Base-by-base conservation (phyloP, 2,329 filamentous ascomycete genomes). In the Coniochaeta ligniaria region DNA sequence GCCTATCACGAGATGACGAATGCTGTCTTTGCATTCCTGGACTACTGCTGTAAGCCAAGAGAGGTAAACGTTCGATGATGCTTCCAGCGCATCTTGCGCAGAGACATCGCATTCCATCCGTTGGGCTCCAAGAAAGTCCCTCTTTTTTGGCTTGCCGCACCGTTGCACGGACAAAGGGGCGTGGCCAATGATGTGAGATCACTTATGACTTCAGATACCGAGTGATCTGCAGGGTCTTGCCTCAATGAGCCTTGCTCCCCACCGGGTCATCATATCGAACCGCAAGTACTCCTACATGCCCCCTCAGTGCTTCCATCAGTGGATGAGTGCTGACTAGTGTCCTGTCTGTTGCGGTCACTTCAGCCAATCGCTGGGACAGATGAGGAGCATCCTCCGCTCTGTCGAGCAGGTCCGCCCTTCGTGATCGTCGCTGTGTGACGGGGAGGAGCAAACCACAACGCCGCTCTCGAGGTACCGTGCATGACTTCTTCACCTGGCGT, bases 151-250 rank as follows among this genome's bases (percentile, higher is more conserved):
- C 17, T 22, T 36, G 31, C 35, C n/a, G 54, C n/a, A 20, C 31
- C 35, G 54, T 36, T 22, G 28, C 22, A 28, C 31, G 31, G 22
- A 57, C 54, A 57, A 57, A 57, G 54, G 31, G 31, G 22, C 38
- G 54, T 57, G 54, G 54, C 54, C 54, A 57, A 57, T 57, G 35
- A 57, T 38, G 22, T 36, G 52, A 36, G n/a, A 24, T 57, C 54
- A 57, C n/a, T 22, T 20, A 38, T 35, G n/a, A 57, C 28, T 28
- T 26, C 47, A 52, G 47, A 17, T 31, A 52, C 14, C 24, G 14
- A 17, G 24, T 11, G 54, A 57, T 57, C 54, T 35, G 54, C 54
- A 57, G 54, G 54, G 54, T 57, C 54, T 24, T 57, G 6, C 54
- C 33, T 57, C 35, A 38, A 20, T 35, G n/a, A 17, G 54, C 22